Evolutionary conservation across 495 filamentous ascomycete genomes (phyloP), one percentile per base, ranked within the genome.

Genomic region (Extremus antarcticus): DNA sequence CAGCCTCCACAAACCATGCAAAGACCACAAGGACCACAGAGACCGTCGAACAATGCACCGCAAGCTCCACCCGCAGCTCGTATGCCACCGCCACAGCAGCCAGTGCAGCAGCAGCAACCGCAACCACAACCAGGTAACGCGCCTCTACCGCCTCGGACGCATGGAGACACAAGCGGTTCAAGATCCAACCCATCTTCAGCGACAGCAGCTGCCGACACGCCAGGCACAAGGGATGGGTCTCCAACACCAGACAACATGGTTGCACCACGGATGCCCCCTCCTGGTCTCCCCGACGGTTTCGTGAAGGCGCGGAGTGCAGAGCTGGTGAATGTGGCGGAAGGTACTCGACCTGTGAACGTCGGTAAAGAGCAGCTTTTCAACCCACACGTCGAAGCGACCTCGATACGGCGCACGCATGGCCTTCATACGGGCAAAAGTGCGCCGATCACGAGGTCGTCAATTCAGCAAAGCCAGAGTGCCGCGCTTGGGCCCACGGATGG

Each of bases 401-500:
- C 87, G 0, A 91, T 95, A 55, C 83, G 87, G 25, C 89, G 91
- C 63, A 95, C 90, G 2, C 83, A 85, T 0, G 90, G 90, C n/a
- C 76, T 96, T 46, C 88, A 95, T 59, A 87, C 92, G 60, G 81
- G 72, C 23, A 84, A 80, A 51, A 85, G 80, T 24, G 79, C 81
- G 35, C 84, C 87, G 0, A 72, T 94, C 0, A 73, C 71, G 2
- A 78, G 69, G 47, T 69, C 65, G 19, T 65, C 70, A 2, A 60
- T 78, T 16, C 39, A 53, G 49, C 65, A 65, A 66, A 51, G 61
- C 68, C 13, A 53, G 70, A 20, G 65, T 57, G 35, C 11, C 50
- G 11, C 24, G 16, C 25, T 9, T 9, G 35, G 35, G 9, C 9
- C 35, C 9, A 39, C 35, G 9, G n/a, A 39, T 39, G 35, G 9